phyloP scores from a whole-genome alignment of 192 early-diverging fungal genomes.

The Backusella mclennaniae region DNA sequence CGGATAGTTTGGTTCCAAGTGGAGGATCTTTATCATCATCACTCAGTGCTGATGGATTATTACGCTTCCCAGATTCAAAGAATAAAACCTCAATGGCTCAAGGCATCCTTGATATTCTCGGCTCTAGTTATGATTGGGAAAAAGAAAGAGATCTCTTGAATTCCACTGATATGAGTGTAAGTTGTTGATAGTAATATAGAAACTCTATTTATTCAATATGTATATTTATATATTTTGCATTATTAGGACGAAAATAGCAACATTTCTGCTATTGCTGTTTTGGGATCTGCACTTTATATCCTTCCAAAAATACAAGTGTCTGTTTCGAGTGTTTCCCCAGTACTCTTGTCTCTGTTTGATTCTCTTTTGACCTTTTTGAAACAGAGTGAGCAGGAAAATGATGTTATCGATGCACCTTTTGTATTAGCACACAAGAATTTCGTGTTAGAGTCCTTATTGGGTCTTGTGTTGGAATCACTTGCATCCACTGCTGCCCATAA shows the following conservation, averaged over 20 bases:
- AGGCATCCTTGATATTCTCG: slow-evolving; percentile 39
- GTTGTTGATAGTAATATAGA: not conserved
- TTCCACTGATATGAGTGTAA: slow-evolving; percentile 35
- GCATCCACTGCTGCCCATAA: slow-evolving; percentile 28
- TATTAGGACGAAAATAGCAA: slow-evolving; percentile 1
- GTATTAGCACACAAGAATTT: slow-evolving; percentile 44
- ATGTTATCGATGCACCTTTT: slow-evolving; percentile 35
- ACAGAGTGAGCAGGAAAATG: slow-evolving; percentile 29
- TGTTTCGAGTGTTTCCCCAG: slow-evolving; percentile 22
- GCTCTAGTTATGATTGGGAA: slow-evolving; percentile 46
- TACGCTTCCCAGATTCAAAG: slow-evolving; percentile 43
- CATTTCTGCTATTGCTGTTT: slow-evolving; percentile 37
- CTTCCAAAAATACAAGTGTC: slow-evolving; percentile 42
- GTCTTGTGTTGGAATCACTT: slow-evolving; percentile 47
- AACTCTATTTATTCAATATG: not conserved
- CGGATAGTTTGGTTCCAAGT: slow-evolving; percentile 33
- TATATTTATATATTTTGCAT: not conserved
- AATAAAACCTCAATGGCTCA: slow-evolving; percentile 32
- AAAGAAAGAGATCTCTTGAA: slow-evolving; percentile 43
- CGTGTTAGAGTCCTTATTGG: slow-evolving; percentile 46
- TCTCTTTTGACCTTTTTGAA: slow-evolving; percentile 24
- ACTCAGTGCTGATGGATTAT: slow-evolving; percentile 44
- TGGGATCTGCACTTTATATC: slow-evolving; percentile 43
- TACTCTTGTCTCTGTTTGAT: slow-evolving; percentile 32
- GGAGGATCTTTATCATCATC: slow-evolving; percentile 46